Conservation (phyloP, 2,329 filamentous ascomycete species). For the Fusarium anguioides region DNA sequence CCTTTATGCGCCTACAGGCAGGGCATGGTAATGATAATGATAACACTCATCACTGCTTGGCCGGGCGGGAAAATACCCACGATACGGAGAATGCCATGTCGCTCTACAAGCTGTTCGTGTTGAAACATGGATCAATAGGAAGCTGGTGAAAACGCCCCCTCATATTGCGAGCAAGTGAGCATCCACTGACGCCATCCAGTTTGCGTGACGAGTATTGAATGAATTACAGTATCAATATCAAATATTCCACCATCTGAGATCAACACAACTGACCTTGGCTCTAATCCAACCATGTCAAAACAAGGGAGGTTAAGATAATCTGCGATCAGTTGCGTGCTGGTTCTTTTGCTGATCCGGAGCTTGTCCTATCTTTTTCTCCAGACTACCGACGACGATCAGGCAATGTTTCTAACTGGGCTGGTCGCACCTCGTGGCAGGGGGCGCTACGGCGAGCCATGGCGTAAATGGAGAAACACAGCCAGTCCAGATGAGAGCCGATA, state of each 20-base stretch:
- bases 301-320: neutral
- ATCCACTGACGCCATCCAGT: slow-evolving; percentile 38
- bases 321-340: neutral
- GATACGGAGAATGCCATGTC: slow-evolving; percentile 9
- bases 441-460: slow-evolving; percentile 25
- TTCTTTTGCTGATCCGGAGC: slow-evolving; percentile 14
- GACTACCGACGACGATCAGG: slow-evolving; percentile 18
- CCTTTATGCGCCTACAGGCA: neutral
- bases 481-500: slow-evolving; percentile 13
- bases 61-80: neutral
- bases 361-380: slow-evolving; percentile 19
- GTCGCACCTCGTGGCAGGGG: slow-evolving; percentile 32
- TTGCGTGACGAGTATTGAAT: neutral
- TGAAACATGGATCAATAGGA: neutral
- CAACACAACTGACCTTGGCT: slow-evolving; percentile 10
- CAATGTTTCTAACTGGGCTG: slow-evolving; percentile 22
- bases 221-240: slow-evolving; percentile 10
- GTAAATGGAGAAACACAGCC: slow-evolving; percentile 30
- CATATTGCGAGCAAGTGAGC: slow-evolving; percentile 32
- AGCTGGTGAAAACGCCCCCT: slow-evolving; percentile 3
- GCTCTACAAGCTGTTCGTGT: neutral
- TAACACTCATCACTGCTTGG: no score
- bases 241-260: slow-evolving; percentile 37
- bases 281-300: neutral
- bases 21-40: slow-evolving; percentile 20